These are phyloP conservation scores for Cyclocybe aegerita DNA, from an alignment of 768 basidiomycete species.

Conservation along the genomic window DNA sequence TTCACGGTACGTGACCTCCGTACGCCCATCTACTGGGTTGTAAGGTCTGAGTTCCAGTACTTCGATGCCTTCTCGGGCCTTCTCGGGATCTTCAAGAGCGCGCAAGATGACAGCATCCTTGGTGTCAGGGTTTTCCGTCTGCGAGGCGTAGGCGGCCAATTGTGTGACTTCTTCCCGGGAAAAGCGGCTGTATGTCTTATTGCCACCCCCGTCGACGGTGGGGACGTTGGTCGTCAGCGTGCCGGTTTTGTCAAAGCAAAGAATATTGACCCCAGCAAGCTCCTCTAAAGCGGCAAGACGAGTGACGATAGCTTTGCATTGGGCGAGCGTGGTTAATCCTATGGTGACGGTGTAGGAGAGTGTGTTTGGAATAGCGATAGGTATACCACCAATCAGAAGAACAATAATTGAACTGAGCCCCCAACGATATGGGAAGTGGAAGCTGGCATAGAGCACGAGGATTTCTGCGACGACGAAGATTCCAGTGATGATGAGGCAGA, in stretches of 20 bases:
- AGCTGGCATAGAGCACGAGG: slow-evolving; percentile 89
- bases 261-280: slow-evolving; percentile 95
- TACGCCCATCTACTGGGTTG: slow-evolving; percentile 99
- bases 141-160: slow-evolving; percentile 93
- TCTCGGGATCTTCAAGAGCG: slow-evolving; percentile 66
- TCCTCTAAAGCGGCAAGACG: slow-evolving; percentile 99
- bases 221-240: slow-evolving; percentile 99
- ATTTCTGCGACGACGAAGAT: slow-evolving; percentile 96
- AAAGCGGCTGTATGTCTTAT: slow-evolving; percentile 89
- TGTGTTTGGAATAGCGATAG: slow-evolving; percentile 99
- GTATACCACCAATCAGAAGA: slow-evolving; percentile 99
- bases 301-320: slow-evolving; percentile 99
- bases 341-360: slow-evolving; percentile 97
- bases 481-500: slow-evolving; percentile 95
- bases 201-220: slow-evolving; percentile 90
- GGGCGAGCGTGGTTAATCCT: slow-evolving; percentile 97
- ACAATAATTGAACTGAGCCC: slow-evolving; percentile 98
- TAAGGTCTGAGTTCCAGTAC: slow-evolving; percentile 99
- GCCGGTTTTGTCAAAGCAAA: slow-evolving; percentile 99
- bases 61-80: slow-evolving; percentile 90
- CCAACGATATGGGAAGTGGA: slow-evolving; percentile 87
- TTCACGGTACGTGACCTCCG: slow-evolving; percentile 97
- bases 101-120: slow-evolving; percentile 88
- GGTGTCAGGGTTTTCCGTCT: slow-evolving; percentile 98
- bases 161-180: slow-evolving; percentile 88